phyloP scores from a whole-genome alignment of 169 alveolate species.

The Neospora caninum region DNA sequence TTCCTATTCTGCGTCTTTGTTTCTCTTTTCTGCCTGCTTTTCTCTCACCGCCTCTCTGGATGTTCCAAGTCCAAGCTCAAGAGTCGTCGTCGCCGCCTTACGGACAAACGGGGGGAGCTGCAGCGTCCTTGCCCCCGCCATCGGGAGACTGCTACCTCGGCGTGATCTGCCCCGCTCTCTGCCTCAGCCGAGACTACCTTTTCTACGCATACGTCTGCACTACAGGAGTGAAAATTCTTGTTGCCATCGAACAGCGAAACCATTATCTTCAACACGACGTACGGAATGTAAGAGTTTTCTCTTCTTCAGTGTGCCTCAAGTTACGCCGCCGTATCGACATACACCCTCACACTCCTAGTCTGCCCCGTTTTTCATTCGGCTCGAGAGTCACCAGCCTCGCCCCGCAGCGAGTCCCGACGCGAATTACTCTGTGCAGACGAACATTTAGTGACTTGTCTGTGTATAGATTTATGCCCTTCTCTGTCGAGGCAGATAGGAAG shows the following conservation, averaged over 20 bases:
- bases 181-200: conserved; percentile 34
- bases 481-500: too few species aligned
- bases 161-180: conserved; percentile 51
- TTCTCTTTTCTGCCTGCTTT: background rate
- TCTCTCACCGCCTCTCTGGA: background rate
- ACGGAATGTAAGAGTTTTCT: background rate
- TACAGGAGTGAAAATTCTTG: conserved; percentile 61
- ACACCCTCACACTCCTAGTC: background rate
- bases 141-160: conserved; percentile 59
- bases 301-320: background rate
- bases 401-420: too few species aligned
- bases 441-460: too few species aligned
- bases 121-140: background rate
- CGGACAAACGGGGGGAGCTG: background rate
- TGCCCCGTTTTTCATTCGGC: too few species aligned
- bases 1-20: too few species aligned
- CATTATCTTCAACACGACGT: conserved; percentile 4
- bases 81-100: background rate
- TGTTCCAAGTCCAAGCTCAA: conserved; percentile 11
- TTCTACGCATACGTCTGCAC: conserved; percentile 59
- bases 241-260: conserved; percentile 48
- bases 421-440: too few species aligned
- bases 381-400: too few species aligned
- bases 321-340: background rate
- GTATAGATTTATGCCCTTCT: too few species aligned